Base-by-base conservation (phyloP, 192 early-diverging fungal genomes). In the Lobosporangium transversale region DNA sequence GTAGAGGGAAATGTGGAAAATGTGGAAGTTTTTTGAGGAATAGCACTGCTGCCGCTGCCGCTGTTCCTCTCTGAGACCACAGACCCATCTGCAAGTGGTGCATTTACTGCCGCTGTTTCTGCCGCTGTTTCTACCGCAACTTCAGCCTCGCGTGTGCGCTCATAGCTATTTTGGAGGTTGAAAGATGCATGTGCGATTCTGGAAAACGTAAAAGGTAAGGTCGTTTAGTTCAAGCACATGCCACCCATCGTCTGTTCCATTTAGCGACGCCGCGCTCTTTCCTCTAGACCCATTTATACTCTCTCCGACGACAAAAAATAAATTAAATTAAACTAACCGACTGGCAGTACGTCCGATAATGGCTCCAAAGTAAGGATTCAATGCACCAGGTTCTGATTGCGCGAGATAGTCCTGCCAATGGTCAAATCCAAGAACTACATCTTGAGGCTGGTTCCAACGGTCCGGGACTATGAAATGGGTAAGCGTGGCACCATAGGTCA, bases 381-480 rank as follows among this genome's bases (percentile, higher is more conserved):
- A 66, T 12, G 78, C 83, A 1, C 73, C 49, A 10, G 57, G 48
- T 10, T 75, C 14, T 27, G 63, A 62, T 24, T 75, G 71, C 0
- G 56, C 63, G 12, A 66, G 45, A 55, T 84, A 86, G 17, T 62
- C 60, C 33, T 90, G 75, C 68, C 85, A 84, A 43, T 76, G 81
- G 53, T 86, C 84, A 62, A 92, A 96, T 2, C 96, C 96, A 2
- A 92, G 79, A 17, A 90, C 87, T 51, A 94, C 76, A 68, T 95
- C 94, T 32, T 86, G 83, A 26, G 60, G 24, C 10, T 79, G 58
- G 33, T 85, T 84, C 12, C 65, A 56, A 29, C 81, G 80, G 70
- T 93, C 89, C n/a, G 62, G 79, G 37, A 84, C 79, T 0, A 88
- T 49, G 18, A 94, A 82, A 45, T 90, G 85, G 0, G 84, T 87